Conservation (phyloP, 345 rosid species). For the Angophora floribunda region DNA sequence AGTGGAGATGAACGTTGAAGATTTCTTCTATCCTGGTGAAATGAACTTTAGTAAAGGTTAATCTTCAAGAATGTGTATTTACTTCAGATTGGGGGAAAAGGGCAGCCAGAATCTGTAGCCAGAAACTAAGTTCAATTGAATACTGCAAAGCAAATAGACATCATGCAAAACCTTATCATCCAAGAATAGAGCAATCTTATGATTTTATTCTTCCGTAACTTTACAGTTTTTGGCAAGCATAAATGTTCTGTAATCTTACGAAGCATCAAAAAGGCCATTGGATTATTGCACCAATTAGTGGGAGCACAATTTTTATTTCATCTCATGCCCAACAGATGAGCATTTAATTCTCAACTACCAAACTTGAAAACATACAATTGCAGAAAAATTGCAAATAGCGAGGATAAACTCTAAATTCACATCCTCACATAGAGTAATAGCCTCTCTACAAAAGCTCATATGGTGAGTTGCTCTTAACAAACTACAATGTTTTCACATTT, state of each 20-base stretch:
- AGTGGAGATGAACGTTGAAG: conserved; percentile 4
- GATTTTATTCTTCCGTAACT: background rate
- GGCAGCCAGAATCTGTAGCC: background rate
- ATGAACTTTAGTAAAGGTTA: background rate
- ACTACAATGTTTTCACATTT: background rate
- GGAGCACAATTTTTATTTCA: background rate
- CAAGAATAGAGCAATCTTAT: background rate
- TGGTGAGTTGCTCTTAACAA: background rate
- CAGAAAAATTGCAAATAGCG: background rate
- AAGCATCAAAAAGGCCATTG: background rate
- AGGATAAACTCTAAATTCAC: background rate
- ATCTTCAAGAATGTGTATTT: background rate
- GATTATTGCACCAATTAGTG: background rate
- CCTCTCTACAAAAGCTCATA: background rate
- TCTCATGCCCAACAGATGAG: background rate
- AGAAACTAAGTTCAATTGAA: background rate
- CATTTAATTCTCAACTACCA: background rate
- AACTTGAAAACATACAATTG: background rate
- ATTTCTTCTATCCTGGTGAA: background rate
- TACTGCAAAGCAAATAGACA: background rate
- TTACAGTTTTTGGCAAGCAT: background rate
- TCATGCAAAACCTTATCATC: background rate
- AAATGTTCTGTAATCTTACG: background rate
- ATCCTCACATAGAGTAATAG: background rate
- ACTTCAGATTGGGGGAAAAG: background rate